Percentiles rank a stretch among this genome's conserved stretches.
phyloP scores from a whole-genome alignment of 495 filamentous ascomycete species.

The Aspergillus cavernicola region DNA sequence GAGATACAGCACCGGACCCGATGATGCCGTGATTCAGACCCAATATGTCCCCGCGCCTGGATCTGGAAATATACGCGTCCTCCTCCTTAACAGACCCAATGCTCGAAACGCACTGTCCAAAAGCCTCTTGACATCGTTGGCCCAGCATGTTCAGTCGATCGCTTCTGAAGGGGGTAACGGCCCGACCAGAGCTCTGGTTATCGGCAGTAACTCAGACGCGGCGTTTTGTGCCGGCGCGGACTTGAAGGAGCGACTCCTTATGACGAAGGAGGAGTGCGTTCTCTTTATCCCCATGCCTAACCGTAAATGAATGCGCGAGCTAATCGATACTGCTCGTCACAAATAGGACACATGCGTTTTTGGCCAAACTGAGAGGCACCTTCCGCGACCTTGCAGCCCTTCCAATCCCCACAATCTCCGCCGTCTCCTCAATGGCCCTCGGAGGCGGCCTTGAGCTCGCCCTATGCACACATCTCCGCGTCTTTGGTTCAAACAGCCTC shows the following conservation, averaged over 20 bases:
- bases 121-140: conserved; percentile 66
- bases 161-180: conserved; percentile 61
- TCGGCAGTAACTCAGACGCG: conserved; percentile 72
- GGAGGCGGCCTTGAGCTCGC: conserved; percentile 93
- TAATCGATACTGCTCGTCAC: background rate
- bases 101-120: conserved; percentile 88
- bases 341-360: conserved; percentile 68
- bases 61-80: conserved; percentile 77
- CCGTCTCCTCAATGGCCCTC: conserved; percentile 74
- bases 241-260: conserved; percentile 76
- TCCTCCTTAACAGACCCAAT: conserved; percentile 78
- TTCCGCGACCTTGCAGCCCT: conserved; percentile 65
- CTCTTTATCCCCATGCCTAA: background rate
- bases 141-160: conserved; percentile 64
- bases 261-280: conserved; percentile 64
- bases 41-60: conserved; percentile 73
- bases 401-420: conserved; percentile 84
- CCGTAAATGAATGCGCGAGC: too few species aligned
- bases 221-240: conserved; percentile 95
- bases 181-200: conserved; percentile 69
- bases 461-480: conserved; percentile 77
- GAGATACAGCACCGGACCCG: conserved; percentile 33
- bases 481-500: conserved; percentile 67
- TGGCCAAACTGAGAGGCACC: conserved; percentile 66
- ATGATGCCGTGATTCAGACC: conserved; percentile 59